These are phyloP conservation scores for Entoloma clypeatum DNA, from an alignment of 1,284 basidiomycete genomes.

Conservation along the genomic window DNA sequence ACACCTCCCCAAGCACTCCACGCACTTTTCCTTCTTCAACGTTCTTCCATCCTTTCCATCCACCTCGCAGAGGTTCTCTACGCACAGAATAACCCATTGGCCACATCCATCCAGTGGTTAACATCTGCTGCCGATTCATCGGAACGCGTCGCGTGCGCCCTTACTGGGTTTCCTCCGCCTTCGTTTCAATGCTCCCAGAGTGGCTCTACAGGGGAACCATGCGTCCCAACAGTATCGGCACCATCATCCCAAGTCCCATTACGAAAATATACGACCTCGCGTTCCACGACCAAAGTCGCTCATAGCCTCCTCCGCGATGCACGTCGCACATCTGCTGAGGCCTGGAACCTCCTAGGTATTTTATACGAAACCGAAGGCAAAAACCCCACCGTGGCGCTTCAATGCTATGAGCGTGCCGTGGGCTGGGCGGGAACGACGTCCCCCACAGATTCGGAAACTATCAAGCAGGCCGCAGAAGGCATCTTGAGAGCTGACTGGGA, in stretches of 20 bases:
- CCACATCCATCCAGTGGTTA: slow-evolving; percentile 54
- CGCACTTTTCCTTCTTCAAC: slow-evolving; percentile 65
- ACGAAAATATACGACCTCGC: slow-evolving; percentile 40
- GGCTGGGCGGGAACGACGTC: slow-evolving; percentile 52
- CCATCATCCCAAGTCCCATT: too few species aligned
- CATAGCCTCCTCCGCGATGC: slow-evolving; percentile 61
- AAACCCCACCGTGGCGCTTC: slow-evolving; percentile 25
- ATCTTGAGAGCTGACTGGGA: slow-evolving; percentile 57
- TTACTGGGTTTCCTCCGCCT: slow-evolving; percentile 43
- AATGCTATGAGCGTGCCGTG: slow-evolving; percentile 40
- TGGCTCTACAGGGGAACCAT: slow-evolving; percentile 40
- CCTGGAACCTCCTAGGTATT: slow-evolving; percentile 54
- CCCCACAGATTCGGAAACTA: slow-evolving; percentile 31
- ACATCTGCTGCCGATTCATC: slow-evolving; percentile 60
- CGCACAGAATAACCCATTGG: slow-evolving; percentile 44
- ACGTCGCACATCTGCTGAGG: slow-evolving; percentile 63
- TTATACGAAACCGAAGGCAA: slow-evolving; percentile 36
- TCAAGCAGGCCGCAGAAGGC: slow-evolving; percentile 38
- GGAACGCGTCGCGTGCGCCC: slow-evolving; percentile 56
- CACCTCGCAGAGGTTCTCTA: slow-evolving; percentile 75
- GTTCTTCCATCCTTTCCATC: slow-evolving; percentile 66
- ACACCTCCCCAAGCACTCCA: slow-evolving; percentile 64
- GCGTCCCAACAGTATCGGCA: slow-evolving; percentile 41
- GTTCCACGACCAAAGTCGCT: slow-evolving; percentile 54
- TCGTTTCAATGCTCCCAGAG: slow-evolving; percentile 24